Base-by-base conservation (phyloP, 768 basidiomycete genomes). In the Leccinum pellstonianum region DNA sequence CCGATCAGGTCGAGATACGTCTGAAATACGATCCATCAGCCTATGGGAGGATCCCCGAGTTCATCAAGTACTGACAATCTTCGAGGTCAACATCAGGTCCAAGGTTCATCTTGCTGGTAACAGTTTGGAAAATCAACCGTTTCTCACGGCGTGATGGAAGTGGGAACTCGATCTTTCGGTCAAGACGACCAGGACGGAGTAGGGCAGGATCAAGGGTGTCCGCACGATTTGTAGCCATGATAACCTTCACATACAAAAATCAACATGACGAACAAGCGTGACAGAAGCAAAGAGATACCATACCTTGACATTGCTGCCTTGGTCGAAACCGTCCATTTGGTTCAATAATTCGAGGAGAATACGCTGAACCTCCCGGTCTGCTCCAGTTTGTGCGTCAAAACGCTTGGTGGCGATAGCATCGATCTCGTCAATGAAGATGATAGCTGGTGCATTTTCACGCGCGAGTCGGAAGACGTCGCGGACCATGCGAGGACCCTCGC, bases 281-380 rank as follows among this genome's bases (percentile, higher is more conserved):
- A 15, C 21, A 5, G 21, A 52, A 61, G 12, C 12, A 50, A 51
- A 9, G 23, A 19, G 33, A 48, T 69, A 92, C 95, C 87, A 48
- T 69, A 92, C 95, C 87, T 99, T 98, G 71, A 99, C 97, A 67
- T 95, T 98, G 72, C 93, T 95, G 4, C 91, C 91, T 75, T 99
- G 97, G 76, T 99, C 97, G 75, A 99, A 99, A 63, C 97, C 97
- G 68, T 99, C 97, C 97, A 99, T 99, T 71, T 99, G 97, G 72
- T 96, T 98, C 60, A 99, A 81, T 57, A 99, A 79, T 75, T 99
- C 97, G 12, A 99, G 86, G 63, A 99, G 75, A 70, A 99, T 98
- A 76, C 97, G 93, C 75, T 99, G 97, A 5, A 99, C 97, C 78
- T 99, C 97, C 61, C 97, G 84, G 77, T 99, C 97, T 10, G 97